Evolutionary conservation across 1,139 yeast species (phyloP).

Genomic region (Scheffersomyces cryptocercus): DNA sequence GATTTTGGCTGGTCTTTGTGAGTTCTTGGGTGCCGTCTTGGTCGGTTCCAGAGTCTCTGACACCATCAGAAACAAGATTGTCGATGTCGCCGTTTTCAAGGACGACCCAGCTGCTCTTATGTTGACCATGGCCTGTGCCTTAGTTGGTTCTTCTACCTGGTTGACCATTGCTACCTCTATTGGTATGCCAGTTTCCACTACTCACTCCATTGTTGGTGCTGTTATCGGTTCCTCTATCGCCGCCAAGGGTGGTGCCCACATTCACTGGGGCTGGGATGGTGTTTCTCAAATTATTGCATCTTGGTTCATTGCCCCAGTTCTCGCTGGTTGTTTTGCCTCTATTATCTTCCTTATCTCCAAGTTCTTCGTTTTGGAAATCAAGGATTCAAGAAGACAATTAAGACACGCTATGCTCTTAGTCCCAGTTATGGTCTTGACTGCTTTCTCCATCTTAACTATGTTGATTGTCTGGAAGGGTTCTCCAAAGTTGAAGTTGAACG

Average conservation of each 20-base stretch:
- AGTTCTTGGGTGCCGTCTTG: constrained; percentile 72
- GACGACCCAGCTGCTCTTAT: constrained; percentile 68
- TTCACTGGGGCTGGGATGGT: constrained; percentile 78
- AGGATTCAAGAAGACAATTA: constrained; percentile 41
- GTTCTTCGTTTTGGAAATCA: constrained; percentile 60
- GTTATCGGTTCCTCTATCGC: constrained; percentile 77
- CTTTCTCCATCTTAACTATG: constrained; percentile 65
- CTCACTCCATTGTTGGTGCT: constrained; percentile 79
- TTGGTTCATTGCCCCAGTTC: constrained; percentile 78
- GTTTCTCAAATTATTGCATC: constrained; percentile 75
- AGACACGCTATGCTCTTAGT: constrained; percentile 58
- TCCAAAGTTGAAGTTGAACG: constrained; percentile 58
- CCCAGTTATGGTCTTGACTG: constrained; percentile 61
- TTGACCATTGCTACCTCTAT: constrained; percentile 63
- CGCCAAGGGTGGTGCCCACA: constrained; percentile 57
- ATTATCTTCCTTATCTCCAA: constrained; percentile 61
- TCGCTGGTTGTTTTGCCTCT: constrained; percentile 67
- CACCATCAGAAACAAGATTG: constrained; percentile 64
- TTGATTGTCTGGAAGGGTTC: constrained; percentile 72
- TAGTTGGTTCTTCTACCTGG: constrained; percentile 77
- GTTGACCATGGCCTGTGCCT: constrained; percentile 76
- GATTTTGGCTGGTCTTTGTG: constrained; percentile 67
- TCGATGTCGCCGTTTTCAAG: constrained; percentile 50
- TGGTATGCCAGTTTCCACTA: constrained; percentile 79
- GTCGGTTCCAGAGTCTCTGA: constrained; percentile 73